Percentiles rank a stretch among this genome's conserved stretches.
These are phyloP conservation scores for Paraleonurus japonicus DNA, from an alignment of 257 asterid species.

Conservation along the genomic window DNA sequence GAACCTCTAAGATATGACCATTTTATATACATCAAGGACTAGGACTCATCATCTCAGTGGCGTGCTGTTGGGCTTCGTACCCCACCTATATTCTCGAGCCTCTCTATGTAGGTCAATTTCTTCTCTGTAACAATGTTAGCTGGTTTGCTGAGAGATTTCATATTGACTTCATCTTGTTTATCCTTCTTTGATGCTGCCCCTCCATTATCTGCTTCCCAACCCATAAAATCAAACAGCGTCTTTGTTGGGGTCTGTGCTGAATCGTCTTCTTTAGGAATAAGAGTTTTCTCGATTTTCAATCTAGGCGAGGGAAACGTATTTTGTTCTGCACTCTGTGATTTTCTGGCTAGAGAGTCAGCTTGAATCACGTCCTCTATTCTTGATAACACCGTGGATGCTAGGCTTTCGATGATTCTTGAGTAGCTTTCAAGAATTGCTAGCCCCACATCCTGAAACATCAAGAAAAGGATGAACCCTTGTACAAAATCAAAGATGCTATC, in stretches of 20 bases:
- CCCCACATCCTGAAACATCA: slow-evolving; percentile 50
- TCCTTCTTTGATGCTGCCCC: slow-evolving; percentile 35
- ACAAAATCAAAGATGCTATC: not conserved
- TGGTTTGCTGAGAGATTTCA: slow-evolving; percentile 29
- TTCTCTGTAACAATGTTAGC: slow-evolving; percentile 40
- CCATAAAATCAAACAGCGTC: slow-evolving; percentile 58
- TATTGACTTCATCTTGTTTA: slow-evolving; percentile 26
- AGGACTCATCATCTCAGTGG: slow-evolving; percentile 33
- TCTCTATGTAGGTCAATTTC: slow-evolving; percentile 55
- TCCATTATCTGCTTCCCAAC: slow-evolving; percentile 46
- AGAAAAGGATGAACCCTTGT: not conserved
- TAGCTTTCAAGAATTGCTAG: slow-evolving; percentile 64
- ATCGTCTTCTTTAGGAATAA: slow-evolving; percentile 35
- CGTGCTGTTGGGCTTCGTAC: slow-evolving; percentile 78
- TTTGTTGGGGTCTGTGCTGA: slow-evolving; percentile 28
- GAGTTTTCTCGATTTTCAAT: not conserved
- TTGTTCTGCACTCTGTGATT: slow-evolving; percentile 23
- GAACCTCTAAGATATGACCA: slow-evolving; percentile 12
- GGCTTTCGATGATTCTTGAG: slow-evolving; percentile 58
- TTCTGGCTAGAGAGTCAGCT: slow-evolving; percentile 36
- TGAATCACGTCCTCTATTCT: slow-evolving; percentile 55
- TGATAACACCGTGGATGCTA: slow-evolving; percentile 51
- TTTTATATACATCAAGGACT: slow-evolving; percentile 19
- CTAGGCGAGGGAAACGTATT: slow-evolving; percentile 13
- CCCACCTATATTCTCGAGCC: slow-evolving; percentile 67